These are phyloP conservation scores for Aspergillus tubingensis DNA, from an alignment of 2,329 filamentous ascomycete species.

Conservation along the genomic window DNA sequence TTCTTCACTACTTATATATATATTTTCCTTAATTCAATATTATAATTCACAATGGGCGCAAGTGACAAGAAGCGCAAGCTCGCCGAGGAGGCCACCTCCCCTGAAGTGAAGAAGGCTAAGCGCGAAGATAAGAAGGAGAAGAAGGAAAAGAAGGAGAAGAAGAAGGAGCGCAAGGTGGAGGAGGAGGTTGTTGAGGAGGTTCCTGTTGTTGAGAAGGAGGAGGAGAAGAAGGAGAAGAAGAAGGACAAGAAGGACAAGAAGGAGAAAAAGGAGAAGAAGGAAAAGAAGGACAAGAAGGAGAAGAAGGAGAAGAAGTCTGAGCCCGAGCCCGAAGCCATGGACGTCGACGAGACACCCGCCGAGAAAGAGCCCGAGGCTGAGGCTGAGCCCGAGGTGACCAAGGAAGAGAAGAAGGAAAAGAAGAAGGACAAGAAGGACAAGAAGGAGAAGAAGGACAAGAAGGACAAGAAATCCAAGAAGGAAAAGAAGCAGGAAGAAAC, in stretches of 20 bases:
- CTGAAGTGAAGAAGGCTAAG: conserved; percentile 38
- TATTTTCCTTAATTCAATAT: background rate
- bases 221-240: conserved; percentile 27
- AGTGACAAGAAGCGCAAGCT: conserved; percentile 43
- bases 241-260: conserved; percentile 30
- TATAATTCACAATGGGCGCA: conserved; percentile 28
- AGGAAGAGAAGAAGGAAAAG: conserved; percentile 19
- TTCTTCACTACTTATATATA: too few species aligned
- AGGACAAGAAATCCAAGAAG: conserved; percentile 24
- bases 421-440: conserved; percentile 25
- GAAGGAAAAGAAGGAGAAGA: conserved; percentile 22
- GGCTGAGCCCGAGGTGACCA: conserved; percentile 2
- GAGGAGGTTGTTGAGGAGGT: conserved; percentile 12
- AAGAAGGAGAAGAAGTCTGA: conserved; percentile 17
- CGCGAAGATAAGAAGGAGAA: conserved; percentile 32
- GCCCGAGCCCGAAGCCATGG: conserved; percentile 16
- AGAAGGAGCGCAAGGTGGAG: conserved; percentile 15
- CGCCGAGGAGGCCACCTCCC: conserved; percentile 29
- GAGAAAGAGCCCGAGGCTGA: conserved; percentile 9
- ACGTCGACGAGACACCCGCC: conserved; percentile 17
- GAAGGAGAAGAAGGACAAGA: conserved; percentile 31
- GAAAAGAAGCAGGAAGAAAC: conserved; percentile 26
- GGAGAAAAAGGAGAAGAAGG: conserved; percentile 32
- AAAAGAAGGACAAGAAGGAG: conserved; percentile 30
- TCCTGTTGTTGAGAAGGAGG: conserved; percentile 24